Conservation (phyloP, 768 basidiomycete genomes). For the Tricholoma bakamatsutake region DNA sequence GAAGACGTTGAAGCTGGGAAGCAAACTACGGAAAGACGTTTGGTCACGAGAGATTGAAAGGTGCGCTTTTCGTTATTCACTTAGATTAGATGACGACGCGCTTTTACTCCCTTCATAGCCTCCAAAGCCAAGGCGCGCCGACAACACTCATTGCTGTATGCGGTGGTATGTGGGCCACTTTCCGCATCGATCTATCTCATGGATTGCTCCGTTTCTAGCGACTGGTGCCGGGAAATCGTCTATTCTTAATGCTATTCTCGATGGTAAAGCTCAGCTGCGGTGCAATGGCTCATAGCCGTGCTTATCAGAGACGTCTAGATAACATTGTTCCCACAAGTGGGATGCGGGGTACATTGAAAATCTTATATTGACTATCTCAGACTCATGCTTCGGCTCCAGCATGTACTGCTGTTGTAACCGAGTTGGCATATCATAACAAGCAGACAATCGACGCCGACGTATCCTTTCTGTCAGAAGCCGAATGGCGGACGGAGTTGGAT, state of each 20-base stretch:
- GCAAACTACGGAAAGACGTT: constrained; percentile 51
- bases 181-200: background rate
- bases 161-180: constrained; percentile 35
- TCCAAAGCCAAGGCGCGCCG: constrained; percentile 43
- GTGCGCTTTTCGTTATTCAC: constrained; percentile 24
- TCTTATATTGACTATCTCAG: background rate
- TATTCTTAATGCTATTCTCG: constrained; percentile 54
- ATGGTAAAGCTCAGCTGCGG: constrained; percentile 31
- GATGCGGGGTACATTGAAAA: constrained; percentile 42
- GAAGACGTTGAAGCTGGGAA: constrained; percentile 42
- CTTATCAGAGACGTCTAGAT: constrained; percentile 21
- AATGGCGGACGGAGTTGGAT: constrained; percentile 53
- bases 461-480: constrained; percentile 46
- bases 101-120: constrained; percentile 24
- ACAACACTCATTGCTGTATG: constrained; percentile 62
- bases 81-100: background rate
- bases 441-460: constrained; percentile 53
- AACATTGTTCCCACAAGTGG: constrained; percentile 63
- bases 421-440: constrained; percentile 51
- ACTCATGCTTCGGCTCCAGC: constrained; percentile 27
- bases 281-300: background rate
- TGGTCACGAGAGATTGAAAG: constrained; percentile 50
- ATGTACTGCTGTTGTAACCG: constrained; percentile 62
- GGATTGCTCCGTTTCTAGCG: constrained; percentile 24
- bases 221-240: constrained; percentile 62